Conservation (phyloP, 2,329 filamentous ascomycete genomes). For the Ambrosiella cleistominuta region DNA sequence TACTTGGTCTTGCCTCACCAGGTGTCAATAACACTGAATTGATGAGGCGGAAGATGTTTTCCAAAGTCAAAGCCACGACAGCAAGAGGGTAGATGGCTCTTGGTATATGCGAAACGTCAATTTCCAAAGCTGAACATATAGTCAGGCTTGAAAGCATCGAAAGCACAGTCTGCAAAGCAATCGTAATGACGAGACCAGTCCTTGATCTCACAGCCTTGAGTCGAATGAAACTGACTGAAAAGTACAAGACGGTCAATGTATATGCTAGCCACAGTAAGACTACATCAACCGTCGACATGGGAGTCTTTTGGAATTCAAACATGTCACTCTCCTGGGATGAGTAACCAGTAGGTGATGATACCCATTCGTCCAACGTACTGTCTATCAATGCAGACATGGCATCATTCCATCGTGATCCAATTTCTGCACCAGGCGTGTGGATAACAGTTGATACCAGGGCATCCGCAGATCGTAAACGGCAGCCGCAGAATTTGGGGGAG, state of each 20-base stretch:
- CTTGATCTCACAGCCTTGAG: slow-evolving; percentile 60
- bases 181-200: slow-evolving; percentile 52
- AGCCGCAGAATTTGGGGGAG: background rate
- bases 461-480: slow-evolving; percentile 39
- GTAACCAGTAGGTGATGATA: slow-evolving; percentile 44
- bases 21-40: slow-evolving; percentile 60
- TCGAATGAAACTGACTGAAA: slow-evolving; percentile 48
- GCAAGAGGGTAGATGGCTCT: slow-evolving; percentile 59
- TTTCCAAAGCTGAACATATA: slow-evolving; percentile 55
- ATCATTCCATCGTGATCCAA: slow-evolving; percentile 48
- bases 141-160: slow-evolving; percentile 68
- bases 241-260: slow-evolving; percentile 43
- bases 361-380: slow-evolving; percentile 37
- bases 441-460: slow-evolving; percentile 63
- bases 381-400: slow-evolving; percentile 36
- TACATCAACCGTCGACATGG: slow-evolving; percentile 50
- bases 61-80: slow-evolving; percentile 58
- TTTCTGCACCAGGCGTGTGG: slow-evolving; percentile 45
- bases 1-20: slow-evolving; percentile 47
- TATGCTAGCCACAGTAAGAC: slow-evolving; percentile 49
- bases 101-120: slow-evolving; percentile 60
- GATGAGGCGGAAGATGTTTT: slow-evolving; percentile 63
- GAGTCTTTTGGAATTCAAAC: slow-evolving; percentile 64
- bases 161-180: slow-evolving; percentile 50
- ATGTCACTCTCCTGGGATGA: slow-evolving; percentile 38